A percentile compares a stretch with the other conserved stretches of the same genome.
Conservation (phyloP, 176 grass and related monocot genomes). For the Cocos nucifera region DNA sequence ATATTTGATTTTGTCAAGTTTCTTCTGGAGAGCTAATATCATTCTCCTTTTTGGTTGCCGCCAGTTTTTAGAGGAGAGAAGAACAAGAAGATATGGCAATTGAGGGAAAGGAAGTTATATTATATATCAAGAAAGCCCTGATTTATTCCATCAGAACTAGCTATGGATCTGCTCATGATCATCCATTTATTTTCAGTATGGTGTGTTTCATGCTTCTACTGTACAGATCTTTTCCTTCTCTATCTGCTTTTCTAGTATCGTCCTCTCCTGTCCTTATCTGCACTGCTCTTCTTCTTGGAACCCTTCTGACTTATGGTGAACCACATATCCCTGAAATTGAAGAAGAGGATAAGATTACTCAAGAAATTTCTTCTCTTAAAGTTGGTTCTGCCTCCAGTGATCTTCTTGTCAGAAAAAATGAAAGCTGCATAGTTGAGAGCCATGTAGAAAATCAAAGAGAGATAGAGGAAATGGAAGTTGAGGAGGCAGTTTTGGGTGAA, state of each 20-base stretch:
- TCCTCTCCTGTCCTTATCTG: slow-evolving; percentile 74
- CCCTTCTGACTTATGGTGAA: slow-evolving; percentile 61
- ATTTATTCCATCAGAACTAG: slow-evolving; percentile 39
- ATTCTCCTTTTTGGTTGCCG: no score
- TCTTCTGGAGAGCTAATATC: no score
- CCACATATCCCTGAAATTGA: slow-evolving; percentile 35
- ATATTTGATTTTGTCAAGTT: no score
- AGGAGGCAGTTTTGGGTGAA: slow-evolving; percentile 17
- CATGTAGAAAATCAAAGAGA: slow-evolving; percentile 6
- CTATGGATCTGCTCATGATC: slow-evolving; percentile 45
- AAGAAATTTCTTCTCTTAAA: slow-evolving; percentile 31
- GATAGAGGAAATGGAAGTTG: slow-evolving; percentile 19
- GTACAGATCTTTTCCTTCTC: slow-evolving; percentile 50
- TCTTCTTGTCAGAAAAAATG: slow-evolving; percentile 21
- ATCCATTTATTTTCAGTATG: slow-evolving; percentile 43
- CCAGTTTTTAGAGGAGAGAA: no score
- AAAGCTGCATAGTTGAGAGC: slow-evolving; percentile 25
- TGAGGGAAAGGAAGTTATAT: slow-evolving; percentile 29
- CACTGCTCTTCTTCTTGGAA: slow-evolving; percentile 72
- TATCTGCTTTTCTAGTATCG: slow-evolving; percentile 58
- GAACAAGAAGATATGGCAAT: no score
- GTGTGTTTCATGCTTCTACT: slow-evolving; percentile 45
- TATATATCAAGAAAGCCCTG: slow-evolving; percentile 43
- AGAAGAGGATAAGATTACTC: slow-evolving; percentile 22
- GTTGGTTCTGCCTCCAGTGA: slow-evolving; percentile 24